phyloP scores from a whole-genome alignment of 768 basidiomycete species.

The Russula sp. region DNA sequence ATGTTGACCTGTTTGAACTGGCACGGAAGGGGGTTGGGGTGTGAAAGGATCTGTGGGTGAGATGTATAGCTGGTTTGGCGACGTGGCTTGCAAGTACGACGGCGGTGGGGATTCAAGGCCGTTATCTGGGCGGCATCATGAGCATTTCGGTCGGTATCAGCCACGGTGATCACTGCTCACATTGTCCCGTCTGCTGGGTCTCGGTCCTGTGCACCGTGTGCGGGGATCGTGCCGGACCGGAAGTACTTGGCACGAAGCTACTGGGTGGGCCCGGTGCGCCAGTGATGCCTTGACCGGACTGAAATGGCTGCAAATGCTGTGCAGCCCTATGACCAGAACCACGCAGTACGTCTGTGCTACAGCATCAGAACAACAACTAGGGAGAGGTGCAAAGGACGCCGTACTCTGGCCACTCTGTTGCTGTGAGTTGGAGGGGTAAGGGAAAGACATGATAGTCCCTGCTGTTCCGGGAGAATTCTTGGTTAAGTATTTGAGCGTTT shows the following conservation, averaged over 20 bases:
- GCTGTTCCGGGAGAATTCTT: background rate
- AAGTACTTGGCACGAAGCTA: background rate
- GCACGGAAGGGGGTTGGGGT: too few relatives aligned
- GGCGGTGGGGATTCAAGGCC: background rate
- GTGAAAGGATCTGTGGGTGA: background rate
- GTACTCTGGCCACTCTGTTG: background rate
- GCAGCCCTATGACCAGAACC: background rate
- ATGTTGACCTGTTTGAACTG: background rate
- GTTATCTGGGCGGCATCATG: background rate
- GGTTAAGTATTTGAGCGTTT: background rate
- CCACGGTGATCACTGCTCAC: background rate
- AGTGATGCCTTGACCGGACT: background rate
- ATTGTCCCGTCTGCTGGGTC: background rate
- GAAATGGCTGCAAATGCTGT: background rate
- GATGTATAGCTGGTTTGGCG: background rate
- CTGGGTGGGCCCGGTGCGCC: background rate
- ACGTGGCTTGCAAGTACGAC: background rate
- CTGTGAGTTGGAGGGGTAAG: background rate
- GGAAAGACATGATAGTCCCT: constrained; percentile 1
- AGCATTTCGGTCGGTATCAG: background rate
- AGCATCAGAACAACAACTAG: background rate
- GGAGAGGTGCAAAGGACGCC: background rate
- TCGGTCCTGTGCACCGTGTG: too few relatives aligned
- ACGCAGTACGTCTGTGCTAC: background rate
- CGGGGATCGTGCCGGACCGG: background rate